Evolutionary conservation across 208 protist genomes (phyloP), one percentile per base, ranked within the genome.

Genomic region (Porcisia hertigi): DNA sequence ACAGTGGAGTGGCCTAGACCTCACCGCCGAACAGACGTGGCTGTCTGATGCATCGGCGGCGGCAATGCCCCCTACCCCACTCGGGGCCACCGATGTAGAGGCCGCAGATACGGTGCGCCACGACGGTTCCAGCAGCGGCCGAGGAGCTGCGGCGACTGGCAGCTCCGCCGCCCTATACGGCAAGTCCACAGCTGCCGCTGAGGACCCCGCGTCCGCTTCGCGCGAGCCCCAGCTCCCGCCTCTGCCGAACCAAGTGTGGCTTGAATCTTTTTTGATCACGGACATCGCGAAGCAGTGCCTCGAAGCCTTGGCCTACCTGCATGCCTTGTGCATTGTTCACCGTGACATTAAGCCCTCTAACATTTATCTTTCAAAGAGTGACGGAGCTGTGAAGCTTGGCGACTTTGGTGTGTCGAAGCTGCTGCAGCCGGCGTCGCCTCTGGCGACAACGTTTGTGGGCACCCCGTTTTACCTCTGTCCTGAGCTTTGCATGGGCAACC

Each of bases 271-370:
- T 39, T 75, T 88, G 14, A 90, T 95, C 47, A 85, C 76, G 1
- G 87, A 96, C 84, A 88, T 91, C 20, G 76, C 88, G 53, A 86
- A 81, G 30, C 94, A 98, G 79, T 88, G 88, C 60, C 88, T 97
- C 16, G 89, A 93, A 34, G 96, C 81, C 1, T 78, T 98, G 3
- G 83, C 83, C 7, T 97, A 98, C 77, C 79, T 98, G 60, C 95
- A 98, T 77, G 79, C 79, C n/a, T 77, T 86, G 36, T 72, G 70
- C 65, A 94, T 98, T 54, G 59, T 98, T 25, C 97, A 98, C 79
- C 89, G 97, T 53, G 97, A 98, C 76, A 90, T 98, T 64, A 98
- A 98, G 77, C 88, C 97, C 2, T 87, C 90, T 2, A 98, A 98
- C 81, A 85, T 98, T 7, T 97, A 96, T 77, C 69, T 98, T 16